phyloP scores from a whole-genome alignment of 306 rosid species.

The Mucuna pruriens region DNA sequence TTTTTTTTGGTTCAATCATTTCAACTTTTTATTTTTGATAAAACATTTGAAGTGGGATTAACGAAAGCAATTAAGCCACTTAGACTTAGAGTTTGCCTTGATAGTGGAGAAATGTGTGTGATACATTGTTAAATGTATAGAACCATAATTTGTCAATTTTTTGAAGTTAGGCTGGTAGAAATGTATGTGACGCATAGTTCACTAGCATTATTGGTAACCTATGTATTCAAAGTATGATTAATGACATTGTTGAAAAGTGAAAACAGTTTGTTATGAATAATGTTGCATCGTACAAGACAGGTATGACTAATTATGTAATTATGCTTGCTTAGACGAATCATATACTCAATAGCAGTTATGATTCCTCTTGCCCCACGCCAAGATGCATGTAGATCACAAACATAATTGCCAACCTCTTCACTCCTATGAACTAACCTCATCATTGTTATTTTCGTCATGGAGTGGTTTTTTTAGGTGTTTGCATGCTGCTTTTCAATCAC shows the following conservation, averaged over 20 bases:
- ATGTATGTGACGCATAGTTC: not conserved
- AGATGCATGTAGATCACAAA: not conserved
- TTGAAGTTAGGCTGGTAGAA: not conserved
- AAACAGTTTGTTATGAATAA: not conserved
- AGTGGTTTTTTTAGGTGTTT: not conserved
- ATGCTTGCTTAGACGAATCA: not conserved
- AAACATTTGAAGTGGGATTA: not conserved
- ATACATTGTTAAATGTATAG: not conserved
- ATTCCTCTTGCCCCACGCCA: conserved; percentile 13
- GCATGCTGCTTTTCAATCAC: not conserved
- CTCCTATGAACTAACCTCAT: not conserved
- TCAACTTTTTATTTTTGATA: too few relatives aligned
- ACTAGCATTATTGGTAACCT: not conserved
- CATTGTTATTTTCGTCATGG: not conserved
- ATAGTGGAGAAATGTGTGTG: too few relatives aligned
- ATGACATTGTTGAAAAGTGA: not conserved
- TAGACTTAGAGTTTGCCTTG: not conserved
- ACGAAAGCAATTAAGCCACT: not conserved
- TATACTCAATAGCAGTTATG: not conserved
- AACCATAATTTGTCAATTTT: not conserved
- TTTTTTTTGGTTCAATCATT: too few relatives aligned
- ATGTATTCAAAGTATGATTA: not conserved
- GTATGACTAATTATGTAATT: not conserved
- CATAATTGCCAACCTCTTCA: conserved; percentile 4
- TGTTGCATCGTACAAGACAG: not conserved